These are phyloP conservation scores for Rhizophlyctis rosea DNA, from an alignment of 192 early-diverging fungal genomes.

Conservation along the genomic window DNA sequence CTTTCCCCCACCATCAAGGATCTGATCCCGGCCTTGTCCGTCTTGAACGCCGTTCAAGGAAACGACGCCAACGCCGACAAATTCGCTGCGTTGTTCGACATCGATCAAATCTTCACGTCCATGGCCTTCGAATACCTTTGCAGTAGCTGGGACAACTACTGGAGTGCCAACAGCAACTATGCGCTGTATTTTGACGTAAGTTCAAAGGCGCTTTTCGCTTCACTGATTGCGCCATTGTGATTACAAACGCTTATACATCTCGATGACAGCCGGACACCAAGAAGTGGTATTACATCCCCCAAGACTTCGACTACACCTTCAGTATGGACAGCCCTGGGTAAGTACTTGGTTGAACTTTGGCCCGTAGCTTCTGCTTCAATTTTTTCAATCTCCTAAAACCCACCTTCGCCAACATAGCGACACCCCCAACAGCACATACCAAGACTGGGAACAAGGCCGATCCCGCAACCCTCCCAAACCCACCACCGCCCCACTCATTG, in stretches of 20 bases:
- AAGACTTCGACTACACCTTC: not conserved
- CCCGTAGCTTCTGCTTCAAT: too few relatives aligned
- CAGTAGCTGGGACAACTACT: not conserved
- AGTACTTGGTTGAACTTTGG: too few relatives aligned
- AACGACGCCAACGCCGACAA: conserved; percentile 1
- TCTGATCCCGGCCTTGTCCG: not conserved
- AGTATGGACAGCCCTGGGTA: too few relatives aligned
- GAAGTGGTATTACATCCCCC: not conserved
- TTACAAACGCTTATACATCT: not conserved
- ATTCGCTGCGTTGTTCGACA: not conserved
- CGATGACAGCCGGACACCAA: not conserved
- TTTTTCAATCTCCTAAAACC: too few relatives aligned
- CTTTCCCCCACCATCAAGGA: not conserved
- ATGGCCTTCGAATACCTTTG: not conserved
- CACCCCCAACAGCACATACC: not conserved
- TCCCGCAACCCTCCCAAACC: too few relatives aligned
- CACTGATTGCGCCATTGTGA: not conserved
- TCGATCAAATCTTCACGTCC: not conserved
- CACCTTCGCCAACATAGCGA: too few relatives aligned
- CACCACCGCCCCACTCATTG: not conserved
- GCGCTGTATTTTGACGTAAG: too few relatives aligned
- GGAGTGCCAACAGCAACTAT: not conserved
- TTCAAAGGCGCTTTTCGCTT: too few relatives aligned
- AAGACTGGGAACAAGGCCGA: not conserved
- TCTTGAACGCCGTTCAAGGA: not conserved